A percentile compares a stretch with the other conserved stretches of the same genome.
phyloP scores from a whole-genome alignment of 768 basidiomycete genomes.

The Mycena amicta region DNA sequence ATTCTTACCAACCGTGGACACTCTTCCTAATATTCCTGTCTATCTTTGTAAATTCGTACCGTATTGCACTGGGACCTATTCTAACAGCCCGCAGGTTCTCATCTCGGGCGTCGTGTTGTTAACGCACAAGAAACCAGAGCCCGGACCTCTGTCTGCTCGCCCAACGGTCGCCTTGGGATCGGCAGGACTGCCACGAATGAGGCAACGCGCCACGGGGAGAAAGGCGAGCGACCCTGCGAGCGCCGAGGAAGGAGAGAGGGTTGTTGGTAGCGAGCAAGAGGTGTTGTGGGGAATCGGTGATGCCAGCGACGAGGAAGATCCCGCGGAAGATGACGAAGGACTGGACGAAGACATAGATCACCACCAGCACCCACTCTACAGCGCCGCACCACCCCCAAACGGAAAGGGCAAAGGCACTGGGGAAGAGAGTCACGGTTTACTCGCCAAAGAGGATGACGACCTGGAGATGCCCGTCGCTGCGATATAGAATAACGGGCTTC shows the following conservation, averaged over 20 bases:
- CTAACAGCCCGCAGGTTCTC: no score
- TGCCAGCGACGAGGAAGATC: conserved; percentile 70
- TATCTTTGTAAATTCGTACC: no score
- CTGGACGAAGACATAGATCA: conserved; percentile 50
- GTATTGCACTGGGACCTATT: no score
- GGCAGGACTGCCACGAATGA: conserved; percentile 29
- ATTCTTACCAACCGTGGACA: conserved; percentile 85
- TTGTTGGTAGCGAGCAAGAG: conserved; percentile 44
- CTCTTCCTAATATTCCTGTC: conserved; percentile 87
- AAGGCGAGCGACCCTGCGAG: conserved; percentile 29
- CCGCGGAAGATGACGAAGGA: conserved; percentile 56
- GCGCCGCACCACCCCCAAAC: conserved; percentile 21
- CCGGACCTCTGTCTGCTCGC: conserved; percentile 36
- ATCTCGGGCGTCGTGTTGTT: conserved; percentile 92
- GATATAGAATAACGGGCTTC: conserved; percentile 1
- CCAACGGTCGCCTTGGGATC: conserved; percentile 31
- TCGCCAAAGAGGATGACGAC: conserved; percentile 37
- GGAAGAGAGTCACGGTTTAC: conserved; percentile 48
- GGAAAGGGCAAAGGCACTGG: conserved; percentile 24
- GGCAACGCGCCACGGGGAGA: conserved; percentile 13
- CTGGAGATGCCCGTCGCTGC: conserved; percentile 7
- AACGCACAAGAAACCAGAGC: conserved; percentile 88
- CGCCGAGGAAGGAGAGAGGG: conserved; percentile 41
- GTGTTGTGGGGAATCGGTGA: conserved; percentile 76
- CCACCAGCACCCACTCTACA: conserved; percentile 42